These are phyloP conservation scores for Skeletonema menzelii DNA, from an alignment of 108 stramenopile genomes.

Conservation along the genomic window DNA sequence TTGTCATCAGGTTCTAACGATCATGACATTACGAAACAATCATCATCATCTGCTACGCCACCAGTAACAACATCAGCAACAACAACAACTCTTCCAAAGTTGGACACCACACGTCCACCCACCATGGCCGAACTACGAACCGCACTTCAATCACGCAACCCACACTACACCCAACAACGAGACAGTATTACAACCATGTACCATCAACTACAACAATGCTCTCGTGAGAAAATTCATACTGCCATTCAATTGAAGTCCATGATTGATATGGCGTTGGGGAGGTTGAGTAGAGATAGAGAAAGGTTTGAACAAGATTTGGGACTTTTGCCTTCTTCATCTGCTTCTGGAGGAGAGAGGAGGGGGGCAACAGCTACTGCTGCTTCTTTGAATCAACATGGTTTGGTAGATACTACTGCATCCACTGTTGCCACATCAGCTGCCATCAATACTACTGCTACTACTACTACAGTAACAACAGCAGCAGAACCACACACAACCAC, in stretches of 20 bases:
- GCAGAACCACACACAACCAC: not conserved
- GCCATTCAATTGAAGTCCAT: slow-evolving; percentile 61
- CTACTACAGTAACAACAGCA: slow-evolving; percentile 8
- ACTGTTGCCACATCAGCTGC: slow-evolving; percentile 7
- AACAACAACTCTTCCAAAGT: not conserved
- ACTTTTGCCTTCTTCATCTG: not conserved
- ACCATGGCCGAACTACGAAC: slow-evolving; percentile 39
- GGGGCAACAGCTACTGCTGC: not conserved
- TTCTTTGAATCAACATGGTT: not conserved
- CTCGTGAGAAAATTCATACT: slow-evolving; percentile 70
- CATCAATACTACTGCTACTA: not conserved
- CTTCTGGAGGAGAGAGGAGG: slow-evolving; percentile 1
- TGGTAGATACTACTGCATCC: not conserved
- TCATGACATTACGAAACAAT: not conserved
- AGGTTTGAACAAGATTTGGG: slow-evolving; percentile 59
- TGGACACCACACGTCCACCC: not conserved
- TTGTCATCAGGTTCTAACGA: not conserved
- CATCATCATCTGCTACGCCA: not conserved
- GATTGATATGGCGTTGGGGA: slow-evolving; percentile 61
- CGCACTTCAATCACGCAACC: slow-evolving; percentile 18
- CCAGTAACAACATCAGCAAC: not conserved
- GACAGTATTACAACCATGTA: slow-evolving; percentile 43
- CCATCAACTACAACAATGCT: slow-evolving; percentile 44
- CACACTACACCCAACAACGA: slow-evolving; percentile 8
- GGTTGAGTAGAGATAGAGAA: slow-evolving; percentile 66